Evolutionary conservation across 495 filamentous ascomycete species (phyloP).

Genomic region (Aspergillus nanangensis): DNA sequence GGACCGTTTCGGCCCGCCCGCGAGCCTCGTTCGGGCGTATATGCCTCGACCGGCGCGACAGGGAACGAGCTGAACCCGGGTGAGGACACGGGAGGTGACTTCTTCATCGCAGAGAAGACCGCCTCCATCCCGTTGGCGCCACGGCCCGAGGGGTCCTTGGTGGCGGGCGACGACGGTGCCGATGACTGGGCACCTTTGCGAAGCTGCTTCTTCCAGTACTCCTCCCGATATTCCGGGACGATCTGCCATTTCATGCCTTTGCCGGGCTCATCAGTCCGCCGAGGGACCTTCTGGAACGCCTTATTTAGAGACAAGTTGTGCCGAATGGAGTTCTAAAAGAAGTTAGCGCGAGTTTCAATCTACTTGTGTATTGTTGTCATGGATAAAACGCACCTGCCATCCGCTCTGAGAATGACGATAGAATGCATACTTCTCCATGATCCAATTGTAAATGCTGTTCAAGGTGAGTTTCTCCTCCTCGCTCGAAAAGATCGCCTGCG

Average conservation of each 20-base stretch:
- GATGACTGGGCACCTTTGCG: conserved; percentile 44
- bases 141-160: conserved; percentile 32
- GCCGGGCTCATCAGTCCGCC: conserved; percentile 88
- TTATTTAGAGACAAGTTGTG: conserved; percentile 95
- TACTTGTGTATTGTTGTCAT: too few species aligned
- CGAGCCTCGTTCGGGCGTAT: conserved; percentile 43
- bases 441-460: conserved; percentile 86
- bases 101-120: conserved; percentile 41
- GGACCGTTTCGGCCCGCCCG: conserved; percentile 29
- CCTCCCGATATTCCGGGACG: conserved; percentile 71
- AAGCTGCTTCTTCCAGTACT: conserved; percentile 60
- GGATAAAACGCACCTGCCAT: conserved; percentile 96
- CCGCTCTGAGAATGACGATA: conserved; percentile 78
- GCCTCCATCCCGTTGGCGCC: conserved; percentile 38
- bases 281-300: conserved; percentile 84
- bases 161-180: conserved; percentile 42
- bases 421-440: conserved; percentile 82
- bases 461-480: conserved; percentile 83
- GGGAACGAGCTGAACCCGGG: conserved; percentile 45
- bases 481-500: conserved; percentile 84
- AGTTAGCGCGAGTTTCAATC: conserved; percentile 7
- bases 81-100: conserved; percentile 49
- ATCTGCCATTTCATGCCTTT: conserved; percentile 99
- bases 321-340: conserved; percentile 79
- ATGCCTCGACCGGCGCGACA: conserved; percentile 43